phyloP scores from a whole-genome alignment of 192 early-diverging fungal genomes.

The Diversispora eburnea region DNA sequence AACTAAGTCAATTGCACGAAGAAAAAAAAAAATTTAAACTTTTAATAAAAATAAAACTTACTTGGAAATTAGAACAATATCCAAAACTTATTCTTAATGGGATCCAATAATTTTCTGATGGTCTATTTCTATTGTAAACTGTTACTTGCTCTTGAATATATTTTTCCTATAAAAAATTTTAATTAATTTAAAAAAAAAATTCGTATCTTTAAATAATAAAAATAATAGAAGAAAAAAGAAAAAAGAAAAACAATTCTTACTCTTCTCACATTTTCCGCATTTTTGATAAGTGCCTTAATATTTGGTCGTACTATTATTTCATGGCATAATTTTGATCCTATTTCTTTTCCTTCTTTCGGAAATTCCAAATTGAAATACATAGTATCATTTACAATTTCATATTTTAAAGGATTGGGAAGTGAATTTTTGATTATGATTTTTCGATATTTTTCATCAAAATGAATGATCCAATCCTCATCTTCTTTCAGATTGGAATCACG shows the following conservation, averaged over 20 bases:
- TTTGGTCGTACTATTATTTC: conserved; percentile 51
- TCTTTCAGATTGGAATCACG: conserved; percentile 26
- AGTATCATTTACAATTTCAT: conserved; percentile 67
- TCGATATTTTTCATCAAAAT: conserved; percentile 39
- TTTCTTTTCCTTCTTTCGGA: conserved; percentile 35
- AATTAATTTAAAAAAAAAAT: not conserved
- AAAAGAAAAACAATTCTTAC: conserved; percentile 36
- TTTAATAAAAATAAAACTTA: conserved; percentile 12
- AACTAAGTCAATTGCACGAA: not conserved
- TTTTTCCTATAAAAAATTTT: conserved; percentile 50
- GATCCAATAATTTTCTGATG: conserved; percentile 65
- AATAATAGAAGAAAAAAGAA: not conserved
- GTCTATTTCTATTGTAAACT: conserved; percentile 64
- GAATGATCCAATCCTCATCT: conserved; percentile 52
- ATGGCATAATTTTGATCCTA: conserved; percentile 35
- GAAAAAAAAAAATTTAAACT: not conserved
- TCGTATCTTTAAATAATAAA: not conserved
- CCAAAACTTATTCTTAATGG: conserved; percentile 66
- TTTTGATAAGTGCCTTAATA: conserved; percentile 50
- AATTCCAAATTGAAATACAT: conserved; percentile 68
- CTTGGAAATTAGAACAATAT: conserved; percentile 63
- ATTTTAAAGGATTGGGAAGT: conserved; percentile 52
- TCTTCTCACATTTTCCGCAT: conserved; percentile 57
- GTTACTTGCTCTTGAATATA: conserved; percentile 73
- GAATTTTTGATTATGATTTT: conserved; percentile 55